Percentiles rank a stretch among this genome's conserved stretches.
Evolutionary conservation across 768 basidiomycete genomes (phyloP).

Genomic region (Pleurotus pulmonarius): DNA sequence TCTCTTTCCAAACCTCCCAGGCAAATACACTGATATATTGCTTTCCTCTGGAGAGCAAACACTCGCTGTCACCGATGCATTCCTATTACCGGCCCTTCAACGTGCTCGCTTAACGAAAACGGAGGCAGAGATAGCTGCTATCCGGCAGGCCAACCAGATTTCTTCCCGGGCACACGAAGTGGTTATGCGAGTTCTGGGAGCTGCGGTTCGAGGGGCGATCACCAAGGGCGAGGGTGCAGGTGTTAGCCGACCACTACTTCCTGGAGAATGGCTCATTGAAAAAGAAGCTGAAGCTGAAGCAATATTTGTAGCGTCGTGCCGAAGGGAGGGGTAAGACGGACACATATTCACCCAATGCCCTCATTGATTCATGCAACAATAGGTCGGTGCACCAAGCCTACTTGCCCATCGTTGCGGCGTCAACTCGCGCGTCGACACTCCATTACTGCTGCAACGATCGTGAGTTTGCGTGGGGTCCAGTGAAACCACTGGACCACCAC

Average conservation of each 20-base stretch:
- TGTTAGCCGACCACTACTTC: constrained; percentile 48
- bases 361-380: background rate
- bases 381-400: constrained; percentile 89
- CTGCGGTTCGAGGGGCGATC: constrained; percentile 61
- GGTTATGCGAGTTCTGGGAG: constrained; percentile 87
- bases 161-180: constrained; percentile 88
- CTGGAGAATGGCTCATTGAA: constrained; percentile 84
- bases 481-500: constrained; percentile 48
- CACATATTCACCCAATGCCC: background rate
- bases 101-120: constrained; percentile 78
- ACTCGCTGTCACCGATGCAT: constrained; percentile 46
- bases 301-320: constrained; percentile 86
- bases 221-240: constrained; percentile 40
- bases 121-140: constrained; percentile 64
- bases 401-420: constrained; percentile 87
- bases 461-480: constrained; percentile 82
- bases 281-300: constrained; percentile 95
- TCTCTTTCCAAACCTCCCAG: constrained; percentile 49
- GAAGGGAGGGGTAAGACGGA: constrained; percentile 75
- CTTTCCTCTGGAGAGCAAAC: constrained; percentile 27
- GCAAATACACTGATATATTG: constrained; percentile 35
- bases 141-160: constrained; percentile 79
- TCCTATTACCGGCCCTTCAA: constrained; percentile 79
- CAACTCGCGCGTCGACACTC: constrained; percentile 81
- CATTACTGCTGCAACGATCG: constrained; percentile 95